Conservation (phyloP, 2,329 filamentous ascomycete species). For the Chrysosporium keratinophilum region DNA sequence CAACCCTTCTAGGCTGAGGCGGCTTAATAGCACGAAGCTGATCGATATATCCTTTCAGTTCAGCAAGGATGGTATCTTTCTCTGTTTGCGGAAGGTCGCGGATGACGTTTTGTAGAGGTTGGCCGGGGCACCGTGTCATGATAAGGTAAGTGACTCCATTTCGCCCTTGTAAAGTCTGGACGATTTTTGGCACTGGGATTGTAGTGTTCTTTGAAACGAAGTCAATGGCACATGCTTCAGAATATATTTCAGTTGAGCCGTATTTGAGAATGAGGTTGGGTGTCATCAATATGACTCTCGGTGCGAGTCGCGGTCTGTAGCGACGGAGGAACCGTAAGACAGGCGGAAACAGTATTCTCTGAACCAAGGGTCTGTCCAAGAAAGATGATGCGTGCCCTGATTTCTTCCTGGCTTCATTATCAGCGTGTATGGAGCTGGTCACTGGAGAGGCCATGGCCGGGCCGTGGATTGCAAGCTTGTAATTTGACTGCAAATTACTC, state of each 20-base stretch:
- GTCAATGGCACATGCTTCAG: neutral
- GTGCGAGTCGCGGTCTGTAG: neutral
- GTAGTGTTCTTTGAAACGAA: constrained; percentile 26
- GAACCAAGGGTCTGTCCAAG: neutral
- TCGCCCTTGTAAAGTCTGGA: constrained; percentile 33
- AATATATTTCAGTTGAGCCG: neutral
- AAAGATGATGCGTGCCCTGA: neutral
- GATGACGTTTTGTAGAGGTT: constrained; percentile 17
- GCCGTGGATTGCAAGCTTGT: too few species aligned
- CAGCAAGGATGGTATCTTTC: constrained; percentile 7
- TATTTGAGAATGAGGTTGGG: constrained; percentile 5
- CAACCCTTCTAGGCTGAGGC: constrained; percentile 9
- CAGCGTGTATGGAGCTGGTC: neutral
- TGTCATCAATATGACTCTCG: neutral
- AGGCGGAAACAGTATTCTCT: neutral
- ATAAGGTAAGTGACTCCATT: constrained; percentile 37
- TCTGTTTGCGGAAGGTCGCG: constrained; percentile 13
- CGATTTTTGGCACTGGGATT: constrained; percentile 38
- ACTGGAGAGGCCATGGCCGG: too few species aligned
- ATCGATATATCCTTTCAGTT: constrained; percentile 14
- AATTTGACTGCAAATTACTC: too few species aligned
- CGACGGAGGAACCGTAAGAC: neutral
- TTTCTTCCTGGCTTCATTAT: neutral
- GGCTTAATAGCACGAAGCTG: constrained; percentile 16
- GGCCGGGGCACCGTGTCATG: constrained; percentile 35